Conservation (phyloP, 805 yeast genomes). For the Yamadazyma philogaea region DNA sequence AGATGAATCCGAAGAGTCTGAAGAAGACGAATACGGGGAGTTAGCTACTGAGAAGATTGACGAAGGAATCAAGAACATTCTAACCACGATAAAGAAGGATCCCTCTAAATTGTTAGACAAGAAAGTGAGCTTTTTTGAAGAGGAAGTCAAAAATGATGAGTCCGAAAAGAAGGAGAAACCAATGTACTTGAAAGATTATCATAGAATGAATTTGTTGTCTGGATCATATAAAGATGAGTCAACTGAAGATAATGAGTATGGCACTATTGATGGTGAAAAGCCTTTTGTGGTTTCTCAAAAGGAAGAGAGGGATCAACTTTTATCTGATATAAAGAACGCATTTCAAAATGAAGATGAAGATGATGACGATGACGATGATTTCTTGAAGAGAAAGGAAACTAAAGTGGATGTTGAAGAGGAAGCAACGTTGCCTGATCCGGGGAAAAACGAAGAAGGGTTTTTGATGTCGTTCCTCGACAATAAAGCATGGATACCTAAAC, state of each 20-base stretch:
- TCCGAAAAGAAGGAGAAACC: slow-evolving; percentile 48
- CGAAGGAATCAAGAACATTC: slow-evolving; percentile 67
- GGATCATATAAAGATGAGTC: slow-evolving; percentile 56
- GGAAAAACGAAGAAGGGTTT: slow-evolving; percentile 62
- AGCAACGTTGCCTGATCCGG: slow-evolving; percentile 55
- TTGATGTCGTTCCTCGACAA: slow-evolving; percentile 66
- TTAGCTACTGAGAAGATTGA: slow-evolving; percentile 84
- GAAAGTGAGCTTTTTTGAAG: slow-evolving; percentile 66
- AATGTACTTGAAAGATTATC: slow-evolving; percentile 86
- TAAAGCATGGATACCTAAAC: slow-evolving; percentile 87
- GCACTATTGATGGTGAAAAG: slow-evolving; percentile 52
- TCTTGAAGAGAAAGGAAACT: slow-evolving; percentile 55
- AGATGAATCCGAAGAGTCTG: slow-evolving; percentile 1
- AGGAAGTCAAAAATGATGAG: slow-evolving; percentile 15
- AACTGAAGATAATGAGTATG: slow-evolving; percentile 41
- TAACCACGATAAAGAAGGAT: slow-evolving; percentile 64
- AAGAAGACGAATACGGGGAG: slow-evolving; percentile 89
- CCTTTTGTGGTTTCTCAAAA: slow-evolving; percentile 73
- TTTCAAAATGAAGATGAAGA: slow-evolving; percentile 46
- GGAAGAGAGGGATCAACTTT: slow-evolving; percentile 70
- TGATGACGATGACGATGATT: slow-evolving; percentile 44
- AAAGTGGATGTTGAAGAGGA: slow-evolving; percentile 21
- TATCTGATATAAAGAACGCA: slow-evolving; percentile 73
- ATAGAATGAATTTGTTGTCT: slow-evolving; percentile 73
- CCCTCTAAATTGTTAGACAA: slow-evolving; percentile 67